Conservation (phyloP, 2,329 filamentous ascomycete species). For the Lasiodiplodia theobromae region DNA sequence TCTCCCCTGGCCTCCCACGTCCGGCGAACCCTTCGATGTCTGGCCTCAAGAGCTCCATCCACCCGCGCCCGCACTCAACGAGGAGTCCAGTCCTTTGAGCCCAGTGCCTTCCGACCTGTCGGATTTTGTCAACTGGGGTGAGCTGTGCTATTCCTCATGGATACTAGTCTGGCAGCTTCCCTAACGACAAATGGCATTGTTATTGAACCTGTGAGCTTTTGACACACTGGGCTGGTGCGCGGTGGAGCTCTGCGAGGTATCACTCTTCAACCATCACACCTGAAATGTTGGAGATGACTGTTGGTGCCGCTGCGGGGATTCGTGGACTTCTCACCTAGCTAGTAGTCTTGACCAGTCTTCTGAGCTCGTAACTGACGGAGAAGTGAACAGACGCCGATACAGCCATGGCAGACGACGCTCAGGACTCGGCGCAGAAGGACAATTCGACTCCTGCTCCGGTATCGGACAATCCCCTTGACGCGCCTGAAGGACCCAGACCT, state of each 20-base stretch:
- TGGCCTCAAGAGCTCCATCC: background rate
- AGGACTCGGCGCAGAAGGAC: conserved; percentile 58
- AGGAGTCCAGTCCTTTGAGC: background rate
- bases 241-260: background rate
- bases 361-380: background rate
- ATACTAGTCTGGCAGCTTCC: background rate
- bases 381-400: conserved; percentile 52
- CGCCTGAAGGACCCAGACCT: conserved; percentile 67
- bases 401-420: conserved; percentile 57
- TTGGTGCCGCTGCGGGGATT: background rate
- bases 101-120: background rate
- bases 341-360: background rate
- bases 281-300: background rate
- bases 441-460: conserved; percentile 59
- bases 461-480: conserved; percentile 73
- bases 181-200: background rate
- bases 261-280: background rate
- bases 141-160: background rate
- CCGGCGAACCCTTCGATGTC: background rate
- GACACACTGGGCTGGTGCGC: background rate
- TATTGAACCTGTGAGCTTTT: background rate
- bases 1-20: background rate
- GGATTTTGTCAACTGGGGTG: background rate
- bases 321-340: background rate
- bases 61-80: background rate